Evolutionary conservation across 164 flowering plant species (phyloP).

Genomic region (Euptelea pleiosperma): DNA sequence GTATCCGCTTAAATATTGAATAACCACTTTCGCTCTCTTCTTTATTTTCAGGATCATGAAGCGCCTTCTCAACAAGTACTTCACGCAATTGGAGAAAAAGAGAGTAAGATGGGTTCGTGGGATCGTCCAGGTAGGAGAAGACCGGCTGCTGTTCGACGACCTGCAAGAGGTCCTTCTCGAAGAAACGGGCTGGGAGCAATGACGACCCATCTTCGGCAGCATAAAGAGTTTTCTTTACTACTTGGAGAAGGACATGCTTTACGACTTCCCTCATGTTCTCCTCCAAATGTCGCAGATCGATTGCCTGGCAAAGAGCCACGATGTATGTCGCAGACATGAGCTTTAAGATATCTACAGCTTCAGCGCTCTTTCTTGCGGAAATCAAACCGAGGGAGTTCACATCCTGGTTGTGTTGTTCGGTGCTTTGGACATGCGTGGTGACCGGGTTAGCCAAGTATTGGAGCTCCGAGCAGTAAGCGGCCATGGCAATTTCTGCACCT

Average conservation of each 20-base stretch:
- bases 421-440: slow-evolving; percentile 43
- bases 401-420: slow-evolving; percentile 44
- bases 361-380: slow-evolving; percentile 42
- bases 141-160: slow-evolving; percentile 38
- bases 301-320: slow-evolving; percentile 47
- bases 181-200: slow-evolving; percentile 39
- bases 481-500: slow-evolving; percentile 50
- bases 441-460: slow-evolving; percentile 43
- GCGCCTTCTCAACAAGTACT: slow-evolving; percentile 41
- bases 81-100: slow-evolving; percentile 45
- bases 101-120: slow-evolving; percentile 34
- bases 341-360: slow-evolving; percentile 44
- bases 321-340: slow-evolving; percentile 47
- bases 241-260: slow-evolving; percentile 38
- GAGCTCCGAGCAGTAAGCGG: slow-evolving; percentile 42
- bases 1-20: slow-evolving; percentile 36
- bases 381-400: slow-evolving; percentile 50
- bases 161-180: slow-evolving; percentile 40
- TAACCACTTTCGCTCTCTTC: slow-evolving; percentile 15
- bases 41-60: slow-evolving; percentile 24
- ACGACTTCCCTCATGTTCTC: slow-evolving; percentile 40
- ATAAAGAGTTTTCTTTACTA: slow-evolving; percentile 28
- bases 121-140: slow-evolving; percentile 44
- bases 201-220: slow-evolving; percentile 34
- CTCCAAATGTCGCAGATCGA: slow-evolving; percentile 47